Conservation (phyloP, 202 grass and related monocot species). For the Musa balbisiana region DNA sequence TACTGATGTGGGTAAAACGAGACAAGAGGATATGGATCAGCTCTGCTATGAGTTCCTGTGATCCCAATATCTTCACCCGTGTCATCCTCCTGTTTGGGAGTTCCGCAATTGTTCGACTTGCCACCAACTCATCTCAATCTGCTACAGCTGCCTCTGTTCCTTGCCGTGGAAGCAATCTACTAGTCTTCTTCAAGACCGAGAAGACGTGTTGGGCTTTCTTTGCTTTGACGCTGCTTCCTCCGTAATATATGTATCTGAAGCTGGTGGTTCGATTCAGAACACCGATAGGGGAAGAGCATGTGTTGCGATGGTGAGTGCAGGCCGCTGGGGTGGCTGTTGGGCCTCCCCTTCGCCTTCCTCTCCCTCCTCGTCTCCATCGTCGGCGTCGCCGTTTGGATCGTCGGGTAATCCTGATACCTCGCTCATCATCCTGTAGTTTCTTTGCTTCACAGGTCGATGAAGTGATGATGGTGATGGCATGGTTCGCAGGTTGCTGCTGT, state of each 20-base stretch:
- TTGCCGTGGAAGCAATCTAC: background rate
- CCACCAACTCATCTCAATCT: too few relatives aligned
- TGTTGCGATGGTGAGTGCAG: conserved; percentile 44
- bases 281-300: background rate
- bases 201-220: background rate
- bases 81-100: too few relatives aligned
- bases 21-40: too few relatives aligned
- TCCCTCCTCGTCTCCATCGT: conserved; percentile 68
- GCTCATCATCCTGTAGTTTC: background rate
- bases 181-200: background rate
- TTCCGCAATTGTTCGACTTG: too few relatives aligned
- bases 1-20: too few relatives aligned
- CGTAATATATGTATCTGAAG: background rate
- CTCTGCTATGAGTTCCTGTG: too few relatives aligned
- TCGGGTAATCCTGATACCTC: conserved; percentile 37
- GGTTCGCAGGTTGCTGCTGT: conserved; percentile 52
- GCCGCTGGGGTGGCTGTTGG: conserved; percentile 68
- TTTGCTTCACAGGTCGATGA: background rate
- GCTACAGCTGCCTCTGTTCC: background rate
- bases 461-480: background rate
- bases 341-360: conserved; percentile 74
- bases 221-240: background rate
- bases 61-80: too few relatives aligned
- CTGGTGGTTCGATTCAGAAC: background rate
- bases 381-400: conserved; percentile 79